These are phyloP conservation scores for Talaromyces stipitatus DNA, from an alignment of 495 filamentous ascomycete genomes.

Conservation along the genomic window DNA sequence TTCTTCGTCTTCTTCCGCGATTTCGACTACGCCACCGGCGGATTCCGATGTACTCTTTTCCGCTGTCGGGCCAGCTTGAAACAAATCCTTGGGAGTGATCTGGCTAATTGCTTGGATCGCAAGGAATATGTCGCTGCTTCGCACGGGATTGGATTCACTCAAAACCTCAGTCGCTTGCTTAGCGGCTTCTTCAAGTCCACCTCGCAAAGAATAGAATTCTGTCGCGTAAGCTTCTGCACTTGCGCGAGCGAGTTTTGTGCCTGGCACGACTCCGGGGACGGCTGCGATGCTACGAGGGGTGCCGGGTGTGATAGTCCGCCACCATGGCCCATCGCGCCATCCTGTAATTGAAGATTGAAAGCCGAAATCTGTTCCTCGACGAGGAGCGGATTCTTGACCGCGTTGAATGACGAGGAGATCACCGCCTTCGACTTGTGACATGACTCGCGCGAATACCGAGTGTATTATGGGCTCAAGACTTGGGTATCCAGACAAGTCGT, in stretches of 20 bases:
- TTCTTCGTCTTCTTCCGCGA: constrained; percentile 41
- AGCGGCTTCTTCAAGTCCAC: constrained; percentile 73
- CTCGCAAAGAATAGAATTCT: constrained; percentile 70
- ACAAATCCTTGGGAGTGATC: constrained; percentile 53
- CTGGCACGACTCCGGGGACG: constrained; percentile 74
- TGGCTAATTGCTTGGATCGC: constrained; percentile 80
- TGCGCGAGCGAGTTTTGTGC: constrained; percentile 79
- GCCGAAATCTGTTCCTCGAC: constrained; percentile 50
- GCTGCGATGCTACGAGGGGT: constrained; percentile 68
- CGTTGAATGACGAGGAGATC: constrained; percentile 95
- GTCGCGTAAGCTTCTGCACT: constrained; percentile 79
- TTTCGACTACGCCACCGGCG: constrained; percentile 44
- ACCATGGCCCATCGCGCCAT: constrained; percentile 95
- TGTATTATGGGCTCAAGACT: constrained; percentile 91
- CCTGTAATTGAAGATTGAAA: constrained; percentile 47
- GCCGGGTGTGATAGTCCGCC: constrained; percentile 58
- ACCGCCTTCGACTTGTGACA: constrained; percentile 96
- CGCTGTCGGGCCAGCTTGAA: constrained; percentile 47
- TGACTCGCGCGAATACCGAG: constrained; percentile 87
- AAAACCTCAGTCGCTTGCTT: constrained; percentile 66
- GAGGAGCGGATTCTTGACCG: constrained; percentile 73
- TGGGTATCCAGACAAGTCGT: constrained; percentile 90
- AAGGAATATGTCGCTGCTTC: constrained; percentile 90
- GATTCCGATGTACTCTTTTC: constrained; percentile 44
- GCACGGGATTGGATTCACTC: constrained; percentile 78